Evolutionary conservation across 2,329 filamentous ascomycete genomes (phyloP).

Genomic region (Penicillium sp.): DNA sequence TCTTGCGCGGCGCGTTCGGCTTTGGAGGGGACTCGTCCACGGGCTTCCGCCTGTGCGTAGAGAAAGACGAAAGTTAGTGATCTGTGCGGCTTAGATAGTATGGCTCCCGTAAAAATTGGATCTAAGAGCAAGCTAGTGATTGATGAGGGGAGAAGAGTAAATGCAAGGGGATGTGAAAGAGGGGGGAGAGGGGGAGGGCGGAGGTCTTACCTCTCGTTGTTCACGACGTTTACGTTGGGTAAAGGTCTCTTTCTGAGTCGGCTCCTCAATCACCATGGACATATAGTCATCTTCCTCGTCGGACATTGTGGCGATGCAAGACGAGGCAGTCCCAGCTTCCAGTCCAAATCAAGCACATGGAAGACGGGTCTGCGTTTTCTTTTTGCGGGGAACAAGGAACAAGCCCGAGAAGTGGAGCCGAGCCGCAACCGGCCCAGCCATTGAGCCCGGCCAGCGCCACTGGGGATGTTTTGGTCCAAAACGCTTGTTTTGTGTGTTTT

Average conservation of each 20-base stretch:
- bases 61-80: conserved; percentile 9
- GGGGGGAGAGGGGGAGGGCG: conserved; percentile 12
- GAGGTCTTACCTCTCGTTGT: conserved; percentile 52
- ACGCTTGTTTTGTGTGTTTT: neutral
- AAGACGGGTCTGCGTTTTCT: conserved; percentile 2
- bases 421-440: neutral
- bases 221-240: conserved; percentile 61
- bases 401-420: neutral
- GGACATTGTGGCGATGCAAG: conserved; percentile 18
- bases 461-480: neutral
- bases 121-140: conserved; percentile 20
- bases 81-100: conserved; percentile 46
- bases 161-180: neutral
- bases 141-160: conserved; percentile 42
- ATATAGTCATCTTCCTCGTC: conserved; percentile 92
- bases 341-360: neutral
- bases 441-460: neutral
- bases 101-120: neutral
- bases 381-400: conserved; percentile 13
- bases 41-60: conserved; percentile 62
- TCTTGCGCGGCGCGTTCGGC: conserved; percentile 78
- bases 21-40: conserved; percentile 72
- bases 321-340: neutral
- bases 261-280: conserved; percentile 86
- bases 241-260: conserved; percentile 63